Base-by-base conservation (phyloP, 768 basidiomycete genomes). In the Rhodocollybia butyracea region DNA sequence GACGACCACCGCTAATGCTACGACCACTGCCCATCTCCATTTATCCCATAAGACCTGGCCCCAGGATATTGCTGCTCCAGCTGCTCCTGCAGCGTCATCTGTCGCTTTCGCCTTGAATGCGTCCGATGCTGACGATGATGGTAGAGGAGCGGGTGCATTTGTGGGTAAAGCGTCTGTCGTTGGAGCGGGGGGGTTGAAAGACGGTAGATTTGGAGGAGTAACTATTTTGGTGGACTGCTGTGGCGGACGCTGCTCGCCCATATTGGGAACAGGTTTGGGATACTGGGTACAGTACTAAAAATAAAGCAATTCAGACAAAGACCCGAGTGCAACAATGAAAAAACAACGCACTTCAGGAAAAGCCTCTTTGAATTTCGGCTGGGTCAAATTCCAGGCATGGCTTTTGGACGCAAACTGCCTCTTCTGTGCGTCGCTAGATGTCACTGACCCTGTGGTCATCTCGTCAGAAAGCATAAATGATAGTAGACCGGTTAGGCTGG, bases 381-480 rank as follows among this genome's bases (percentile, higher is more conserved):
- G 88, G 30, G 71, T 64, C 39, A 95, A 63, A 66, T 99, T 99
- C 86, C 89, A 97, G 0, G 77, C 70, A 68, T 99, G 96, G 65
- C 89, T 93, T 50, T 84, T 79, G 5, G 75, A 71, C 0, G 96
- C 94, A 58, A 93, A 86, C 0, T 73, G 67, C 34, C 81, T 82
- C 72, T 94, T 96, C 64, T 98, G 89, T 5, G 78, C 74, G 39
- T 89, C 88, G 13, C 85, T 81, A 1, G 91, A 87, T 6, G 83
- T 90, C 29, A 95, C 84, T 1, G 91, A 92, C 10, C 96, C 96
- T 0, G 96, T 97, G 0, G 97, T 98, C 82, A 98, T 94, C 71
- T 97, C 94, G 61, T 97, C 92, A 1, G 90, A 86, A 46, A 95
- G 77, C 94, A 96, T 96, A 74, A 97, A 97, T 3, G 90, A 93